Percentiles rank a stretch among this genome's conserved stretches.
Conservation (phyloP, 2,329 filamentous ascomycete genomes). For the Claviceps sp. region DNA sequence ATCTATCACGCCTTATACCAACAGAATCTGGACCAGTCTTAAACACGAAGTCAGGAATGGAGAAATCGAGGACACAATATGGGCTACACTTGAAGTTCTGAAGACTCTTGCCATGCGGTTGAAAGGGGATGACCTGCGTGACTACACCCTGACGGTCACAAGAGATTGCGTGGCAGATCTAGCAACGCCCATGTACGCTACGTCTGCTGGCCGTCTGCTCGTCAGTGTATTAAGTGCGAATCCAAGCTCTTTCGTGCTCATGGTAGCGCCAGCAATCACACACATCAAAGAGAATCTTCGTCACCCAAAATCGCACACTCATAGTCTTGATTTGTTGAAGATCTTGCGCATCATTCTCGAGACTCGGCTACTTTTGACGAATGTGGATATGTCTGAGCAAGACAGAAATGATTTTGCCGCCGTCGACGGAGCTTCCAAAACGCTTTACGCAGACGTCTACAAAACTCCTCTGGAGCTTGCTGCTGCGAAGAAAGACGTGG, state of each 20-base stretch:
- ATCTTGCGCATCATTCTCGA: conserved; percentile 38
- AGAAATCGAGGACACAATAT: conserved; percentile 42
- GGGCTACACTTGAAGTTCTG: conserved; percentile 41
- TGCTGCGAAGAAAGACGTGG: conserved; percentile 14
- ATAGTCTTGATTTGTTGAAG: conserved; percentile 37
- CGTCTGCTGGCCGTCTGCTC: conserved; percentile 37
- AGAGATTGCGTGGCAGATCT: conserved; percentile 41
- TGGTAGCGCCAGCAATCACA: conserved; percentile 31
- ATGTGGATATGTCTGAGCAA: conserved; percentile 18
- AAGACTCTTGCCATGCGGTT: conserved; percentile 34
- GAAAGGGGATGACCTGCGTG: conserved; percentile 27
- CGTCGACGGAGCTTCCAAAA: conserved; percentile 23
- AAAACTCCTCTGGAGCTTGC: conserved; percentile 21
- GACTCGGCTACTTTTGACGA: conserved; percentile 27
- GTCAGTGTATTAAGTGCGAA: conserved; percentile 37
- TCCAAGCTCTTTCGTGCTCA: conserved; percentile 32
- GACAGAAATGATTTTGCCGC: conserved; percentile 25
- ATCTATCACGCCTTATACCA: conserved; percentile 33
- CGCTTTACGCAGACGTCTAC: conserved; percentile 31
- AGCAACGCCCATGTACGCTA: conserved; percentile 37
- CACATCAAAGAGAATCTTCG: conserved; percentile 37
- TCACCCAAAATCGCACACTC: conserved; percentile 34
- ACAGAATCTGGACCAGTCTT: conserved; percentile 44
- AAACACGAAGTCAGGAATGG: conserved; percentile 51
- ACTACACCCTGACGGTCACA: conserved; percentile 35